Evolutionary conservation across 345 rosid genomes (phyloP).

Genomic region (Corchorus olitorius): DNA sequence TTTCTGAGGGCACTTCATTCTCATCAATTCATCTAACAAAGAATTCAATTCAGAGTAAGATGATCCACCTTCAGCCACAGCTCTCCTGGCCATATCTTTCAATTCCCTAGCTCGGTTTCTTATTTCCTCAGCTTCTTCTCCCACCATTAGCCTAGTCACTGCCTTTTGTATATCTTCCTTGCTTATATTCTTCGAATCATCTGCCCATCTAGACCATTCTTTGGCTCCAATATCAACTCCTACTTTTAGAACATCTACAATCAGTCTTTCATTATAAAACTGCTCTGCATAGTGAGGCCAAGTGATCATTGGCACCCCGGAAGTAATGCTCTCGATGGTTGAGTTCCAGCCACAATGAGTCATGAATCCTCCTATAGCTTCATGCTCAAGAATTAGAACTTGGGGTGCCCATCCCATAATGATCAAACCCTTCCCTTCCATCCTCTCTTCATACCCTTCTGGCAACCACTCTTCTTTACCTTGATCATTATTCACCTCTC

Average conservation of each 20-base stretch:
- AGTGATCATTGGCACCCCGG: slow-evolving; percentile 51
- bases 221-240: slow-evolving; percentile 39
- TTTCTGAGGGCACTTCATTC: not conserved
- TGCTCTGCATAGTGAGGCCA: slow-evolving; percentile 56
- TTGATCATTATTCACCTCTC: slow-evolving; percentile 16
- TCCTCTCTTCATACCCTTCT: slow-evolving; percentile 43
- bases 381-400: slow-evolving; percentile 47
- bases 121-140: slow-evolving; percentile 44
- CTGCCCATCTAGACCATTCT: slow-evolving; percentile 24
- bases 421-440: slow-evolving; percentile 43
- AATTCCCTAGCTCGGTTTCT: slow-evolving; percentile 28
- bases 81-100: slow-evolving; percentile 34
- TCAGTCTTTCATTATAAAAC: slow-evolving; percentile 44
- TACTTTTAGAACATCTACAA: slow-evolving; percentile 38
- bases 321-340: slow-evolving; percentile 37
- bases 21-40: slow-evolving; percentile 29
- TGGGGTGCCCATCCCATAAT: slow-evolving; percentile 56
- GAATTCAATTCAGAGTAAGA: slow-evolving; percentile 32
- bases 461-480: slow-evolving; percentile 53
- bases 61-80: slow-evolving; percentile 47
- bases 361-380: slow-evolving; percentile 45
- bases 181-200: slow-evolving; percentile 25
- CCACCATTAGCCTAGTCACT: slow-evolving; percentile 40
- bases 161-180: slow-evolving; percentile 46
- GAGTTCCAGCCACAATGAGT: slow-evolving; percentile 69